Base-by-base conservation (phyloP, 306 rosid genomes). In the Cyclanthera cordifolia region DNA sequence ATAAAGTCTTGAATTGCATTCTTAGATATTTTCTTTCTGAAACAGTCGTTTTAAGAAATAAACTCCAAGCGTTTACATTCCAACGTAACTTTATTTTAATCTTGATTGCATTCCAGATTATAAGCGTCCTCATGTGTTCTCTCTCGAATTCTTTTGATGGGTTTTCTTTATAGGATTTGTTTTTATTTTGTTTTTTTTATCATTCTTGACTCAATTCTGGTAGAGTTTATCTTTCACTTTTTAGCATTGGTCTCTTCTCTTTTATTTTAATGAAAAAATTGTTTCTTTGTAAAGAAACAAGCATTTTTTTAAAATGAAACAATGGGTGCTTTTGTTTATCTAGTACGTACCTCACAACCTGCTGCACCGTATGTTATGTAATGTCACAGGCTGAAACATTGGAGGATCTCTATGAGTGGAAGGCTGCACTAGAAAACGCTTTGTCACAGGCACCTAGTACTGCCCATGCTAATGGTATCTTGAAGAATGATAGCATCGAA, bases 371-470 rank as follows among this genome's bases (percentile, higher is more conserved):
- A 12, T 77, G 52, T 67, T 76, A 52, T 75, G 59, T 10, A 66
- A 57, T 72, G 74, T 41, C 72, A 70, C 81, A 94, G 99, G 97
- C 99, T 77, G 99, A 94, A 85, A 90, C 95, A 34, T 68, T 56
- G 4, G 95, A 94, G 56, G 99, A 94, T 78, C 82, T 94, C 71
- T 79, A 86, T 45, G 97, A 90, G 81, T 94, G 99, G 99, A 94
- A 94, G 83, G 78, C 79, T 10, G 99, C 99, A 19, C 90, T 94
- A 52, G 97, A 94, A 83, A 82, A 81, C 58, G 99, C 99, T 71
- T 72, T 94, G 81, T 76, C 85, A 39, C 87, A 88, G 74, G 96
- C 99, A 72, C 99, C 97, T 0, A 82, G 53, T 84, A 82, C 86
- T 51, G 72, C 57, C 71, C 81, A 77, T 66, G 74, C 53, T 57